These are phyloP conservation scores for Ganoderma meredithae DNA, from an alignment of 1,284 basidiomycete genomes.

Conservation along the genomic window DNA sequence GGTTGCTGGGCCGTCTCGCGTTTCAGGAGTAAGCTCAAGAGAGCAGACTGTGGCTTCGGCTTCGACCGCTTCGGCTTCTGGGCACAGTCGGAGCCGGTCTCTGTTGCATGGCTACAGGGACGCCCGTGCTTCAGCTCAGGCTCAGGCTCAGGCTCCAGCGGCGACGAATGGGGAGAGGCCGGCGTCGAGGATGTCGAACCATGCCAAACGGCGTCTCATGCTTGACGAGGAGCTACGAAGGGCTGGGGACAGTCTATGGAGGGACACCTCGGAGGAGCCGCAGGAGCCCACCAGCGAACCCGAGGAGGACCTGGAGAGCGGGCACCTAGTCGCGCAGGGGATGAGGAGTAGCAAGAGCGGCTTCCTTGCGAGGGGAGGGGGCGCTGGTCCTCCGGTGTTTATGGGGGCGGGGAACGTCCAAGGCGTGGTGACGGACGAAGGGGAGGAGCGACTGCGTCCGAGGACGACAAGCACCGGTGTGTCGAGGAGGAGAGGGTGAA, in stretches of 20 bases:
- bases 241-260: constrained; percentile 48
- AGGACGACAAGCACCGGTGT: constrained; percentile 19
- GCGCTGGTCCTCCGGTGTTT: constrained; percentile 68
- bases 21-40: constrained; percentile 1
- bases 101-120: constrained; percentile 10
- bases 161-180: neutral
- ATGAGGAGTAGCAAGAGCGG: constrained; percentile 59
- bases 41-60: constrained; percentile 5
- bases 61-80: constrained; percentile 5
- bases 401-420: constrained; percentile 72
- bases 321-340: constrained; percentile 59
- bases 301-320: constrained; percentile 48
- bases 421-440: constrained; percentile 45
- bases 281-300: constrained; percentile 39
- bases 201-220: constrained; percentile 52
- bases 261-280: constrained; percentile 31
- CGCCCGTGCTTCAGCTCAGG: neutral
- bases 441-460: constrained; percentile 28
- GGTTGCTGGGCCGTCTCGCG: constrained; percentile 13
- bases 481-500: constrained; percentile 7
- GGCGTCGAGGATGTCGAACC: constrained; percentile 30
- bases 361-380: constrained; percentile 78
- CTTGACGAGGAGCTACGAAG: constrained; percentile 70
- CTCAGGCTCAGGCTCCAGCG: constrained; percentile 10
- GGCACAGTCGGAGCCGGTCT: constrained; percentile 22